Conservation (phyloP, 768 basidiomycete species). For the Suillus brevipes region DNA sequence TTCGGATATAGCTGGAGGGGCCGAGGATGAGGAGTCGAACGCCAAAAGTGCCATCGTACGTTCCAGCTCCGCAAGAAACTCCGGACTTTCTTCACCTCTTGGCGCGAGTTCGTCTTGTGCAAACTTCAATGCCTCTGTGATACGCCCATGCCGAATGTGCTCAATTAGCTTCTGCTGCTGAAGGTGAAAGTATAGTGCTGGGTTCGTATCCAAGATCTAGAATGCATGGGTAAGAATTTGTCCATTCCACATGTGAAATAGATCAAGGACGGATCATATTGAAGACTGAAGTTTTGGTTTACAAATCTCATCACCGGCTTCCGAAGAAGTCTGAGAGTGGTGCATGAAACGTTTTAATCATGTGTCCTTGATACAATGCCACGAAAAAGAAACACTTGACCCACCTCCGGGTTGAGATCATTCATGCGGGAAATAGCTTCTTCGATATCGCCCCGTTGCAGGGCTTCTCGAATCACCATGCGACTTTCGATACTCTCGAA, state of each 20-base stretch:
- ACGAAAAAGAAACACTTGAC: constrained; percentile 29
- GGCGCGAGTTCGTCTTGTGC: constrained; percentile 94
- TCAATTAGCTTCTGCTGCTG: constrained; percentile 97
- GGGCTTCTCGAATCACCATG: constrained; percentile 91
- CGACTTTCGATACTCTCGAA: constrained; percentile 91
- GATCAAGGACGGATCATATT: constrained; percentile 65
- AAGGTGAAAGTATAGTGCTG: constrained; percentile 89
- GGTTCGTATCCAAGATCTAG: constrained; percentile 96
- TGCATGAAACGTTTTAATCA: constrained; percentile 97
- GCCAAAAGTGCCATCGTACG: constrained; percentile 92
- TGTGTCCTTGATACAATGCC: constrained; percentile 35
- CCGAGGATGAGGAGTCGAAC: constrained; percentile 60
- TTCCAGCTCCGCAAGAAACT: constrained; percentile 90
- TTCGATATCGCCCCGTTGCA: constrained; percentile 93
- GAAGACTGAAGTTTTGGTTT: constrained; percentile 93
- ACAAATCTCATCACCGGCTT: constrained; percentile 81
- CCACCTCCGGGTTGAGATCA: constrained; percentile 95
- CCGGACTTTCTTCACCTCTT: constrained; percentile 91
- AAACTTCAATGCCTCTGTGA: constrained; percentile 81
- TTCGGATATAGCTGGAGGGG: constrained; percentile 67
- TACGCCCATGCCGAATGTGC: constrained; percentile 79
- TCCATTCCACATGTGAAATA: constrained; percentile 2
- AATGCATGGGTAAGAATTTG: constrained; percentile 22
- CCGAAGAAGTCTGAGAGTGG: constrained; percentile 82
- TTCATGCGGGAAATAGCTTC: constrained; percentile 95